Base-by-base conservation (phyloP, 2,329 filamentous ascomycete genomes). In the Arthrobotrys sinensis region DNA sequence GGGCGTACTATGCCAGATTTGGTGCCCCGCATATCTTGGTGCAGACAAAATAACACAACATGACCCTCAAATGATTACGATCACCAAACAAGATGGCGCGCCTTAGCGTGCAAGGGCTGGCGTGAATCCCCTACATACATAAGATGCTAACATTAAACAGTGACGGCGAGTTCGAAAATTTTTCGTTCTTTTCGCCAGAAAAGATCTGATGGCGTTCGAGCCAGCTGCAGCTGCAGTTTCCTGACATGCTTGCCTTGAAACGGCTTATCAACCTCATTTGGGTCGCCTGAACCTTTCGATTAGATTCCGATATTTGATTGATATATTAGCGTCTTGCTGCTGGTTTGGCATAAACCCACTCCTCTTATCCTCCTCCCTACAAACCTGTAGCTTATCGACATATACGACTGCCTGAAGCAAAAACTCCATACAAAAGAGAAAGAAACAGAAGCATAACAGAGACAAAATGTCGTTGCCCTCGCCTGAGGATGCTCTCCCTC, bases 91-190 rank as follows among this genome's bases (percentile, higher is more conserved):
- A 40, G 48, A 65, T 28, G 24, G 46, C 48, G 68, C 48, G 40
- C 46, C 38, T n/a, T 38, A 48, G 19, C 68, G 68, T 24, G 14
- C 19, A 36, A 38, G 45, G 45, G 48, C 48, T 36, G 68, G 68
- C 45, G 28, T 53, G 50, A 53, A 12, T 55, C 52, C n/a, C 24
- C 50, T 53, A 57, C 32, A 57, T 55, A 72, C 68, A 73, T 66
- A 57, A 72, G 40, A 60, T 60, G 14, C 5, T 65, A 52, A 52
- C 62, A 36, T 50, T 40, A 46, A 34, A 34, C 16, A 21, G 34
- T 57, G 36, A 16, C 19, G 50, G 53, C 19, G 14, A n/a, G 16
- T 43, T 50, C 34, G 38, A 46, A 65, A 36, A 28, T 40, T 64
- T 55, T 72, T 57, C n/a, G 24, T 43, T 28, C 28, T 55, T 57